Conservation (phyloP, 192 early-diverging fungal species). For the Coemansia sp. region DNA sequence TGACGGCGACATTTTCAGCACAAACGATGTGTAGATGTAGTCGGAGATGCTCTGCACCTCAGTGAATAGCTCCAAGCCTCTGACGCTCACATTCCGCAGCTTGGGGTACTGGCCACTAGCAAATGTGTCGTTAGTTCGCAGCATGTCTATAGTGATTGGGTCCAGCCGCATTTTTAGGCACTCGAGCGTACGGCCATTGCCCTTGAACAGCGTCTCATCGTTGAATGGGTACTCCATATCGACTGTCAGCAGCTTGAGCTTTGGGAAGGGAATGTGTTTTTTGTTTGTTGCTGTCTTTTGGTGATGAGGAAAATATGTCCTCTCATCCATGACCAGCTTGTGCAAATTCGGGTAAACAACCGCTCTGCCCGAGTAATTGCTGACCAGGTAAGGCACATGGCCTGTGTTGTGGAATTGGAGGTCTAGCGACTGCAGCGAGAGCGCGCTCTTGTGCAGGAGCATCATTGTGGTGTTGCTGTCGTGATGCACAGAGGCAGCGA, state of each 20-base stretch:
- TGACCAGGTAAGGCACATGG: background rate
- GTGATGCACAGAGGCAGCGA: background rate
- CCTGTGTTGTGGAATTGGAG: background rate
- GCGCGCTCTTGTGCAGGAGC: slow-evolving; percentile 4
- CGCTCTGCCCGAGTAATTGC: background rate
- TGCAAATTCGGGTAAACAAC: background rate
- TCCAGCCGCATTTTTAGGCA: slow-evolving; percentile 9
- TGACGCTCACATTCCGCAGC: slow-evolving; percentile 8
- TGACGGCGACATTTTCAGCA: slow-evolving; percentile 2
- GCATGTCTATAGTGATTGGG: slow-evolving; percentile 3
- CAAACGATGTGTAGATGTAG: slow-evolving; percentile 4
- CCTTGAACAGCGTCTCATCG: slow-evolving; percentile 28
- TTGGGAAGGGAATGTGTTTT: slow-evolving; percentile 8
- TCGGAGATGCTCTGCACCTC: background rate
- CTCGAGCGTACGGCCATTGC: slow-evolving; percentile 12
- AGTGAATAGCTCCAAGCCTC: background rate
- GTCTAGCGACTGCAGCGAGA: background rate
- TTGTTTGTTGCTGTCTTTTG: background rate
- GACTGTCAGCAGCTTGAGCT: slow-evolving; percentile 3
- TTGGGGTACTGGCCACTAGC: background rate
- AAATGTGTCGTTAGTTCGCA: slow-evolving; percentile 14
- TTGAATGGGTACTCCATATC: slow-evolving; percentile 25
- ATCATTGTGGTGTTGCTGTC: background rate
- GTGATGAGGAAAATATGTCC: background rate
- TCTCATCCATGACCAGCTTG: background rate